Base-by-base conservation (phyloP, 331 rosid species). In the Stylosanthes scabra region DNA sequence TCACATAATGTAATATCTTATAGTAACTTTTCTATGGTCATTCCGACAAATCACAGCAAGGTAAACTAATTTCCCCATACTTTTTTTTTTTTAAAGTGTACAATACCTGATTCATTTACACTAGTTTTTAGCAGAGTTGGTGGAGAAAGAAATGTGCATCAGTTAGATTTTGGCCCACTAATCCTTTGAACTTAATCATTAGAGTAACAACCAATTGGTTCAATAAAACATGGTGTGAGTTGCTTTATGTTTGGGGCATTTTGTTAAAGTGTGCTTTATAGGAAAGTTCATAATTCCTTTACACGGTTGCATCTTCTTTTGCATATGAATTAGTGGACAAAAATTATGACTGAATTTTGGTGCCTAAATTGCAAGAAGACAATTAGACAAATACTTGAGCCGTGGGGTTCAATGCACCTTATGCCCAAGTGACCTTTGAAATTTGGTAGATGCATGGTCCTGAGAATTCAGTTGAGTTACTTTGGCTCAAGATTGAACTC, bases 1-100 rank as follows among this genome's bases (percentile, higher is more conserved):
- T 80, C 76, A 51, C n/a, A 65, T 58, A 72, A 64, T 65, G 82
- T 78, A 49, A 31, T 56, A 78, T 55, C 68, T 50, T 6, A 42
- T 34, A 37, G 31, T 71, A 31, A 31, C 37, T 31, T 31, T 59
- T 34, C 61, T 4, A 72, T 8, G 14, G 76, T 15, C 8, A 29
- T 37, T 25, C 12, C 68, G 40, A 66, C 45, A 29, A 12, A 79
- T 73, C 78, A 66, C 5, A 41, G 64, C 50, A 69, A 55, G 81
- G 63, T 74, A 46, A 75, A 34, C 76, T 71, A 44, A 66, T 74
- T 83, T 69, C 44, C 39, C 56, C 70, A 56, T 71, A 37, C 74
- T 42, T 59, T 51, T 46, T 41, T 5, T 42, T 31, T 31, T 20
- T 20, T 20, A 20, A 67, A 42, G 28, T 77, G 59, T 72, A 66